Conservation (phyloP, 1,139 yeast species). For the Yamadazyma friedrichii region DNA sequence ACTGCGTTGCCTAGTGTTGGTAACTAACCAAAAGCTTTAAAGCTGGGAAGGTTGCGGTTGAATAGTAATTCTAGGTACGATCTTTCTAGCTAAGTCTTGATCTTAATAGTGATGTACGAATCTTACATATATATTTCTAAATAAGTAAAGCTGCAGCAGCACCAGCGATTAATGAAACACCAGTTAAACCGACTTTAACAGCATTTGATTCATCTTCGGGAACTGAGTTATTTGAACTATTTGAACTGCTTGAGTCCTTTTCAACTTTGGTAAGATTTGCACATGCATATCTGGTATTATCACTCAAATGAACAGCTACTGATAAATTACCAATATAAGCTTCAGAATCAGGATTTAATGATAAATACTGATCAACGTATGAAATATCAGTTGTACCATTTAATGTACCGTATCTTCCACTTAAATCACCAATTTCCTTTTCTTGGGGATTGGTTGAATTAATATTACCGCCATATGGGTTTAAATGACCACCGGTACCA, state of each 20-base stretch:
- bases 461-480: conserved; percentile 37
- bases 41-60: no score
- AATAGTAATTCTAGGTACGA: no score
- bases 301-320: conserved; percentile 35
- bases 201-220: conserved; percentile 2
- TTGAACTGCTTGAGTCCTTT: not conserved
- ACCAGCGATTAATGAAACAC: not conserved
- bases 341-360: conserved; percentile 33
- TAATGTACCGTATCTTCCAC: conserved; percentile 41
- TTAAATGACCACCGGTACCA: conserved; percentile 37
- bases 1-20: no score
- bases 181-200: not conserved
- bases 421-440: conserved; percentile 40
- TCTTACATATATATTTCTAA: no score
- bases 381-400: conserved; percentile 23
- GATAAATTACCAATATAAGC: conserved; percentile 40
- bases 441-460: conserved; percentile 26
- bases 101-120: no score
- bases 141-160: conserved; percentile 4
- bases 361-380: conserved; percentile 37
- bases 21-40: no score
- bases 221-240: not conserved
- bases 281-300: conserved; percentile 38
- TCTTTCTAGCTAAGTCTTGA: no score
- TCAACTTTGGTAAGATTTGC: conserved; percentile 33